Evolutionary conservation across 2,329 filamentous ascomycete species (phyloP).

Genomic region (Hymenoscyphus fraxineus): DNA sequence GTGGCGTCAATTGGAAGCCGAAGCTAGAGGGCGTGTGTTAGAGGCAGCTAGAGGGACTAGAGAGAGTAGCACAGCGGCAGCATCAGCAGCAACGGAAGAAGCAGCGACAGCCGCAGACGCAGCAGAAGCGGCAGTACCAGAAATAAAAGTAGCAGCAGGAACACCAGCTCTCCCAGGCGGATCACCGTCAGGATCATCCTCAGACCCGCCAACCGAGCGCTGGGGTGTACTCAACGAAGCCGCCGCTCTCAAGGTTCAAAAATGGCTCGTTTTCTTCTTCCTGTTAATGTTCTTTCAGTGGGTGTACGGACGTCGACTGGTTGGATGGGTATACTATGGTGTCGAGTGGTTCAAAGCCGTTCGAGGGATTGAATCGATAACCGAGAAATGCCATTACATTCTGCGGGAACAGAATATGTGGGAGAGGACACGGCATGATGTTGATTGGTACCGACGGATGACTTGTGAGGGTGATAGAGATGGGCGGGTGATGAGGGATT

Average conservation of each 20-base stretch:
- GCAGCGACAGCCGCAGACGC: too few species aligned
- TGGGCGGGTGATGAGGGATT: background rate
- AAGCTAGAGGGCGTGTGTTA: too few species aligned
- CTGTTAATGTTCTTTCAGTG: background rate
- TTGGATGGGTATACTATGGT: background rate
- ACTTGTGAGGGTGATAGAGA: constrained; percentile 8
- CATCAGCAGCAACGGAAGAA: too few species aligned
- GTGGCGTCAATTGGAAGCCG: too few species aligned
- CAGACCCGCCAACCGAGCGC: background rate
- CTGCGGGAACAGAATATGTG: constrained; percentile 5
- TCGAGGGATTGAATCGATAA: background rate
- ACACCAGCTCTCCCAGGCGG: too few species aligned
- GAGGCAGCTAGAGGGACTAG: too few species aligned
- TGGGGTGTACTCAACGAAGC: background rate
- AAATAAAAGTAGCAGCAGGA: too few species aligned
- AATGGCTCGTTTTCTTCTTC: background rate
- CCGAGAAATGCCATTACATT: constrained; percentile 40
- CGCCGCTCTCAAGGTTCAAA: background rate
- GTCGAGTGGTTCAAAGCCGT: background rate
- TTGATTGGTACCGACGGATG: constrained; percentile 10
- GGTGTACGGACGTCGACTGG: background rate
- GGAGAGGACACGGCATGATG: background rate
- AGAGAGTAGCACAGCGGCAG: too few species aligned
- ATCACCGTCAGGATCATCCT: too few species aligned
- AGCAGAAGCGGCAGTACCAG: too few species aligned